Base-by-base conservation (phyloP, 805 yeast species). In the Candida ovalis region DNA sequence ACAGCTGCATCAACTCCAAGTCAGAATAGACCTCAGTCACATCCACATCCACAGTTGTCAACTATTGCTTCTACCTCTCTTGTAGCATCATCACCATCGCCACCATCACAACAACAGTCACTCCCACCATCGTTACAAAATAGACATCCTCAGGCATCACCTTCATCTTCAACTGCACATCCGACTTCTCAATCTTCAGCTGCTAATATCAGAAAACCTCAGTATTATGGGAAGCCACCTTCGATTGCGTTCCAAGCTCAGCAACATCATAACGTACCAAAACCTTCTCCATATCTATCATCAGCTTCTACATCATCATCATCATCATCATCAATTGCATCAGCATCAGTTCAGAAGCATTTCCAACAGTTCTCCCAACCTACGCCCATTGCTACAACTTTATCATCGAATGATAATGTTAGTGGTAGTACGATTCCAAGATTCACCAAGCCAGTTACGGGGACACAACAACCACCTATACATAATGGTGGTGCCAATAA, bases 91-190 rank as follows among this genome's bases (percentile, higher is more conserved):
- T 18, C 30, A 21, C 23, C 41, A 12, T 37, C 40, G 4, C 13
- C 40, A 5, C 25, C n/a, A 37, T 9, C 19, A 37, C 23, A 35
- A 35, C 24, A 18, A 9, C 9, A 13, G 24, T 7, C 40, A 39
- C 41, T 23, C 22, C 27, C 17, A 15, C 19, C 28, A 7, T 32
- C 43, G 15, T 35, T 32, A 5, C 15, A 45, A 25, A 19, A 45
- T 13, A 41, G 25, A 28, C 35, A 47, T 8, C 15, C 46, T 15
- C 43, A 46, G 47, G 38, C 60, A 48, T 43, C 66, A 41, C 28
- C 66, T 38, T 30, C 66, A 54, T 43, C 68, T n/a, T n/a, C n/a
- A 40, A 13, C 64, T 54, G 36, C 66, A 57, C 48, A 61, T 56
- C 45, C 59, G 35, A 13, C n/a, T 37, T 13, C 27, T 21, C 25